Conservation (phyloP, 129 eudicot genomes). For the Heracleum sosnowskyi region DNA sequence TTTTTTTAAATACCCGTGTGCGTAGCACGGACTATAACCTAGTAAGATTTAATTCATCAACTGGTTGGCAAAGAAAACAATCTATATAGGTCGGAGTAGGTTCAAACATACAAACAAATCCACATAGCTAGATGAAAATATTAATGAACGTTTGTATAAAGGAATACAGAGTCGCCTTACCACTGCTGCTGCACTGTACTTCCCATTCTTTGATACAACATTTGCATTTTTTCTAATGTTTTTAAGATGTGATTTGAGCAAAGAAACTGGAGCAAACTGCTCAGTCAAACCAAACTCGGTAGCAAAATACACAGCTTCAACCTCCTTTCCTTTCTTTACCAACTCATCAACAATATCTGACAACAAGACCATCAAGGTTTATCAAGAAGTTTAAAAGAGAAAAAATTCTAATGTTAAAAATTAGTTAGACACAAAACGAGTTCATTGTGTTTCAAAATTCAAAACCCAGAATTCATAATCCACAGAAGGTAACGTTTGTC, state of each 20-base stretch:
- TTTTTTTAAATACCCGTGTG: too few species aligned
- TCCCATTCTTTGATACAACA: conserved; percentile 15
- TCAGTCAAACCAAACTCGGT: conserved; percentile 37
- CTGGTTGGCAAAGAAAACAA: too few species aligned
- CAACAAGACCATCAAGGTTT: background rate
- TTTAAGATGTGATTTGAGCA: conserved; percentile 34
- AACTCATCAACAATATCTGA: conserved; percentile 47
- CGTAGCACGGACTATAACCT: too few species aligned
- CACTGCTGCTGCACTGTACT: conserved; percentile 25
- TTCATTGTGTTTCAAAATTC: background rate
- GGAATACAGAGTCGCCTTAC: conserved; percentile 21
- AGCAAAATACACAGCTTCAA: conserved; percentile 55
- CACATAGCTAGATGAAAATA: background rate
- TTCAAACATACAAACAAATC: background rate
- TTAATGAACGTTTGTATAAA: background rate
- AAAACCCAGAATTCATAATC: too few species aligned
- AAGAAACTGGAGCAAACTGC: conserved; percentile 32
- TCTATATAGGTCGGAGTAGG: background rate
- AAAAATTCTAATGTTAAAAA: background rate
- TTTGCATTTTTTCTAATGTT: conserved; percentile 25
- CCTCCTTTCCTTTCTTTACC: conserved; percentile 43
- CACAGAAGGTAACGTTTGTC: too few species aligned
- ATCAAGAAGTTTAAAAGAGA: background rate
- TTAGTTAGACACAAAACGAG: background rate
- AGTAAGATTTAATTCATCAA: too few species aligned